Evolutionary conservation across 2,329 filamentous ascomycete species (phyloP).

Genomic region (Ophiostoma montium): DNA sequence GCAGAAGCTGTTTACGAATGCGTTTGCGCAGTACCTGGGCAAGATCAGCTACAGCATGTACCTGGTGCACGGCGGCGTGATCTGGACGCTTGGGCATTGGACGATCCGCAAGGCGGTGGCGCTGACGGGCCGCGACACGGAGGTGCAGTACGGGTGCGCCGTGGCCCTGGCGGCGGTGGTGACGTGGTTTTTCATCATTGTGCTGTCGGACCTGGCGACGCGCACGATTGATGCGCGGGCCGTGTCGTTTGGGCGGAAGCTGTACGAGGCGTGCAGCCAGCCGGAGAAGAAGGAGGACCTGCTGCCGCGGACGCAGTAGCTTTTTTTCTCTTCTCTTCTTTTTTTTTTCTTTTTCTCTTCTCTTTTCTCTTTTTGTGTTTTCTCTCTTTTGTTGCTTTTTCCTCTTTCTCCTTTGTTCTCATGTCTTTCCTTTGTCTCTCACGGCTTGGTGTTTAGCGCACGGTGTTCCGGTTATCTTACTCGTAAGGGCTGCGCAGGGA

Average conservation of each 20-base stretch:
- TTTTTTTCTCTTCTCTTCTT: not conserved
- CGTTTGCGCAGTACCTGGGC: slow-evolving; percentile 33
- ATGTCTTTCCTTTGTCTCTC: not conserved
- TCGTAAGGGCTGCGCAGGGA: too few relatives aligned
- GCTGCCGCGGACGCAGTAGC: not conserved
- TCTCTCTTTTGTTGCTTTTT: not conserved
- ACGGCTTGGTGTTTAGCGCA: not conserved
- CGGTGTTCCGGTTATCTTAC: not conserved
- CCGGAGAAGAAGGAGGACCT: not conserved
- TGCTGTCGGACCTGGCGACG: slow-evolving; percentile 43
- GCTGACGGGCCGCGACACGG: slow-evolving; percentile 31
- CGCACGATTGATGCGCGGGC: slow-evolving; percentile 39
- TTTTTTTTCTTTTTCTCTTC: not conserved
- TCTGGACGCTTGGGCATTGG: slow-evolving; percentile 36
- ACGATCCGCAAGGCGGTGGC: slow-evolving; percentile 8
- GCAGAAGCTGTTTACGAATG: slow-evolving; percentile 18
- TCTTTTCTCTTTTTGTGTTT: not conserved
- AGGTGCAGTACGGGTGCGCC: slow-evolving; percentile 28
- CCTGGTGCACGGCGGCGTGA: slow-evolving; percentile 43
- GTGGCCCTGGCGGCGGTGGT: slow-evolving; percentile 32
- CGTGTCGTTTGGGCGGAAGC: slow-evolving; percentile 41
- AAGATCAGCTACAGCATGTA: slow-evolving; percentile 47
- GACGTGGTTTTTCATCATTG: slow-evolving; percentile 35
- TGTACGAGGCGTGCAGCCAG: slow-evolving; percentile 25
- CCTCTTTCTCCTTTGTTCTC: not conserved